Evolutionary conservation across 2,329 filamentous ascomycete species (phyloP).

Genomic region (Fusarium sulawesiense): DNA sequence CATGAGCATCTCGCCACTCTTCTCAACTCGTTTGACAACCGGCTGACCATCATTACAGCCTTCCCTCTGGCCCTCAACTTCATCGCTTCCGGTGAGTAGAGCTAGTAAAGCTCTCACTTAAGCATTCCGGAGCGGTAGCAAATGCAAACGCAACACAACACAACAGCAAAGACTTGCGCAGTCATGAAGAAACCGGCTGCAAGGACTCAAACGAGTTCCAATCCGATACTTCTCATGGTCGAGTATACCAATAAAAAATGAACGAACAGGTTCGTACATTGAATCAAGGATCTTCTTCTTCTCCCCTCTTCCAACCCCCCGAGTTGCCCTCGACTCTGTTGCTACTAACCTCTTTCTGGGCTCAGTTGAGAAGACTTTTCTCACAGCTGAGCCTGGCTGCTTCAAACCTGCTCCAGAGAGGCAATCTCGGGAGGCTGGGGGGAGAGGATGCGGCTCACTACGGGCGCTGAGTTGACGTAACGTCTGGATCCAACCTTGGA

Average conservation of each 20-base stretch:
- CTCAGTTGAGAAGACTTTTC: neutral
- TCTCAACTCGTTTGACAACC: neutral
- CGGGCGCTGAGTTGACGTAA: conserved; percentile 77
- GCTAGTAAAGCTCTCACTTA: conserved; percentile 44
- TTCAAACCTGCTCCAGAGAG: conserved; percentile 41
- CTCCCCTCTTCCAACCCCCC: conserved; percentile 38
- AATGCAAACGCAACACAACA: conserved; percentile 50
- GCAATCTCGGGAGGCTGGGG: conserved; percentile 46
- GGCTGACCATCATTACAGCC: conserved; percentile 63
- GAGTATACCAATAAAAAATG: conserved; percentile 40
- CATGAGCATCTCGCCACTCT: neutral
- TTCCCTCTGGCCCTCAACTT: conserved; percentile 87
- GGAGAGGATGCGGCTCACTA: conserved; percentile 77
- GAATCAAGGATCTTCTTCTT: conserved; percentile 52
- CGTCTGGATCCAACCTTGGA: conserved; percentile 63
- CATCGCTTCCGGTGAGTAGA: conserved; percentile 89
- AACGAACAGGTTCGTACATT: conserved; percentile 59
- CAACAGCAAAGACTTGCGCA: conserved; percentile 49
- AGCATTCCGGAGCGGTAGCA: conserved; percentile 72
- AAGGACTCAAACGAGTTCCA: conserved; percentile 10
- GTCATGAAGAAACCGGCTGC: conserved; percentile 16
- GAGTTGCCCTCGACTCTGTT: conserved; percentile 44
- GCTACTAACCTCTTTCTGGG: conserved; percentile 42
- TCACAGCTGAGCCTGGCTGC: conserved; percentile 10
- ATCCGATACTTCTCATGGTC: conserved; percentile 18